phyloP scores from a whole-genome alignment of 768 basidiomycete genomes.

The Suillus spraguei region DNA sequence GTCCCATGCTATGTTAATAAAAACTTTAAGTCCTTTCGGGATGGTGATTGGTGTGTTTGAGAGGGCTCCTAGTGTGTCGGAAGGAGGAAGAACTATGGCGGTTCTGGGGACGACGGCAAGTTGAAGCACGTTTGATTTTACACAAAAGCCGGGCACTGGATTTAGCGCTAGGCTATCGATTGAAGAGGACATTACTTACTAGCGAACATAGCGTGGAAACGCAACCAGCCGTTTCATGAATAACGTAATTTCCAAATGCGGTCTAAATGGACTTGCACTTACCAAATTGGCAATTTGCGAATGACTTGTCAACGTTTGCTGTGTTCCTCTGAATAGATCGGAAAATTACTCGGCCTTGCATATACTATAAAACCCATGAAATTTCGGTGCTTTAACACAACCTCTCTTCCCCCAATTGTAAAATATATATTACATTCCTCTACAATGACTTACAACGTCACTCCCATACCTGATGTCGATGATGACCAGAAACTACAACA shows the following conservation, averaged over 20 bases:
- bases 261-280: neutral
- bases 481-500: constrained; percentile 64
- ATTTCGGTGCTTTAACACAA: no score
- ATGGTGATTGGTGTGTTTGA: constrained; percentile 40
- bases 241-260: neutral
- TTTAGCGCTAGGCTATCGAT: constrained; percentile 40
- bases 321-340: constrained; percentile 3
- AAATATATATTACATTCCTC: neutral
- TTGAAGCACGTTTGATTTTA: constrained; percentile 57
- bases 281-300: constrained; percentile 1
- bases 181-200: constrained; percentile 16
- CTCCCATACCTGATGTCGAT: constrained; percentile 65
- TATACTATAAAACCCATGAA: constrained; percentile 1
- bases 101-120: constrained; percentile 33
- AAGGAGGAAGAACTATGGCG: constrained; percentile 9
- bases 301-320: constrained; percentile 10
- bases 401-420: neutral
- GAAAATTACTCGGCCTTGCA: constrained; percentile 9
- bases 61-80: constrained; percentile 7
- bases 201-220: constrained; percentile 3
- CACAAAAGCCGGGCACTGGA: constrained; percentile 70
- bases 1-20: constrained; percentile 78
- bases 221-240: neutral
- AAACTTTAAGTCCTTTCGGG: constrained; percentile 59
- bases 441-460: constrained; percentile 43